Conservation (phyloP, 139 green algal species). For the Coccomyxa sp. region DNA sequence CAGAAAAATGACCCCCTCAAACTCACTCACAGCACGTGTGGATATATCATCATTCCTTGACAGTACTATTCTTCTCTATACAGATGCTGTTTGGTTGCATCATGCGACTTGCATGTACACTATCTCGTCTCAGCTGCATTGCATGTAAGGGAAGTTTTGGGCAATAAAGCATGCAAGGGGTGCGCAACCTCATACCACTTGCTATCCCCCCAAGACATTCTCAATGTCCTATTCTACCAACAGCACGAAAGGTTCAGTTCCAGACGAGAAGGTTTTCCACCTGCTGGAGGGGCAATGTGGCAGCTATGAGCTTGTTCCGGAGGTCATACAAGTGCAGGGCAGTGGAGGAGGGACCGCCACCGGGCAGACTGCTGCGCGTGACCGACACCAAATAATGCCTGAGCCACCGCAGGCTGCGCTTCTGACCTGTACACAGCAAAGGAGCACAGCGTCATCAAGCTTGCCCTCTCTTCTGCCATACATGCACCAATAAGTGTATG, state of each 20-base stretch:
- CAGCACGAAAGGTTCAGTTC: neutral
- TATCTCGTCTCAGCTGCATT: too few relatives aligned
- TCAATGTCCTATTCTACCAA: too few relatives aligned
- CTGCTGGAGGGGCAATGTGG: conserved; percentile 18
- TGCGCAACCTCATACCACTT: too few relatives aligned
- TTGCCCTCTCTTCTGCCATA: neutral
- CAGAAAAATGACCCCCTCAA: neutral
- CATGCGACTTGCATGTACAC: too few relatives aligned
- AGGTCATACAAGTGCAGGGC: conserved; percentile 65
- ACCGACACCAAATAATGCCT: conserved; percentile 59
- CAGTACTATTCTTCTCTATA: too few relatives aligned
- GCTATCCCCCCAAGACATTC: too few relatives aligned
- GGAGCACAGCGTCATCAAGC: neutral
- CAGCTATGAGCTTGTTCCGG: conserved; percentile 74
- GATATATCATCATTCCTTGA: too few relatives aligned
- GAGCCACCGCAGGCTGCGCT: conserved; percentile 47
- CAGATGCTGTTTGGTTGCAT: too few relatives aligned
- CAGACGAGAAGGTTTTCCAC: neutral
- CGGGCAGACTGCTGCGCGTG: conserved; percentile 3
- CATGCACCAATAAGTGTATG: conserved; percentile 7
- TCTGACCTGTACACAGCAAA: conserved; percentile 29
- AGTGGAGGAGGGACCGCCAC: neutral
- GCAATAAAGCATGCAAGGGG: too few relatives aligned
- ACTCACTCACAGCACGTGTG: too few relatives aligned
- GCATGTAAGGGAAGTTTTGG: too few relatives aligned